Evolutionary conservation across 495 filamentous ascomycete genomes (phyloP).

Genomic region (Penicillium cataractarum): DNA sequence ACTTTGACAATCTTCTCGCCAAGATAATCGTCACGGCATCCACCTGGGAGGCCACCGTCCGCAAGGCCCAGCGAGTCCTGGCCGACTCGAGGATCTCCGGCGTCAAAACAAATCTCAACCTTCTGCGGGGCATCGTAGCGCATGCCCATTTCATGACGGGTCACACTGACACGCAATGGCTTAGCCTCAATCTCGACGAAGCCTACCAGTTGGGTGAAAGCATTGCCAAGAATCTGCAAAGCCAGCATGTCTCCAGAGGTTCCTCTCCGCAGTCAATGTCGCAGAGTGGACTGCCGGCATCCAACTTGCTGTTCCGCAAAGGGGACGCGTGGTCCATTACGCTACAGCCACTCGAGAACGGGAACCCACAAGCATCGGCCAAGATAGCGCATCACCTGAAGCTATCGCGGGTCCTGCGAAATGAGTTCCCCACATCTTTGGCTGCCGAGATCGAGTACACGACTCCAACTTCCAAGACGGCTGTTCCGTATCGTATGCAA

Average conservation of each 20-base stretch:
- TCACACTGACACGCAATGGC: conserved; percentile 60
- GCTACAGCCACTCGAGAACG: conserved; percentile 37
- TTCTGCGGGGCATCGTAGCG: conserved; percentile 56
- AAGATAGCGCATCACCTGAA: conserved; percentile 47
- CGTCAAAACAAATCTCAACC: conserved; percentile 57
- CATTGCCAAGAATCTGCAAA: conserved; percentile 23
- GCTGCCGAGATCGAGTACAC: conserved; percentile 60
- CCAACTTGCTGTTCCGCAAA: conserved; percentile 54
- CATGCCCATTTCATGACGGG: conserved; percentile 51
- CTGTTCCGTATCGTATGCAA: conserved; percentile 47
- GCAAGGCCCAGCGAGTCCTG: conserved; percentile 57
- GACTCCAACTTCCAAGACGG: conserved; percentile 34
- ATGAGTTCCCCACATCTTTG: conserved; percentile 60
- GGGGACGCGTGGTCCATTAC: conserved; percentile 61
- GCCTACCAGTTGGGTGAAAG: conserved; percentile 38
- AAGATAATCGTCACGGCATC: conserved; percentile 63
- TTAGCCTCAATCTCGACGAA: conserved; percentile 50
- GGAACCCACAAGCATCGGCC: conserved; percentile 16
- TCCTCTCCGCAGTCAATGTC: conserved; percentile 11
- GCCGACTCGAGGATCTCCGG: conserved; percentile 56
- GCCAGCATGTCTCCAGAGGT: background rate
- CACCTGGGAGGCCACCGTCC: conserved; percentile 52
- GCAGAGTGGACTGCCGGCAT: conserved; percentile 24
- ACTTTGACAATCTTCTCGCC: conserved; percentile 63
- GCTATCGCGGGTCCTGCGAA: conserved; percentile 56